Conservation (phyloP, 2,329 filamentous ascomycete genomes). For the Simplicillium aogashimaense region DNA sequence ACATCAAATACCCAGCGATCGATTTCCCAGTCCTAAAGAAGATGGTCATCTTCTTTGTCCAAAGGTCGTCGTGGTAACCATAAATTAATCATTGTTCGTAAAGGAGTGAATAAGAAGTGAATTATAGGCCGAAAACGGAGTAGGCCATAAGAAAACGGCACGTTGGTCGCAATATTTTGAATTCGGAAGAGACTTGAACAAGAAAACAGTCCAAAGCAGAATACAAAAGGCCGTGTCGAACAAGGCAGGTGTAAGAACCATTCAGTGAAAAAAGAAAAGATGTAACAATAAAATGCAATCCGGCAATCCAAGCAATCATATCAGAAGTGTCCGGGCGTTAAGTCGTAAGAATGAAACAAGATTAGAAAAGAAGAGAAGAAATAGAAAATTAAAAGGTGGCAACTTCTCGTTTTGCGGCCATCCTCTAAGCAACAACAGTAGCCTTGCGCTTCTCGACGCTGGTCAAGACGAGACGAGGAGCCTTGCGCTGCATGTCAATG, state of each 20-base stretch:
- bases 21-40: background rate
- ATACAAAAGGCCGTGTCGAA: constrained; percentile 7
- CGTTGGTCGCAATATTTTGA: background rate
- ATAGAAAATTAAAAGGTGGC: constrained; percentile 10
- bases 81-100: constrained; percentile 10
- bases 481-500: constrained; percentile 61
- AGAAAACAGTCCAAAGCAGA: constrained; percentile 3
- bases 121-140: constrained; percentile 21
- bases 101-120: constrained; percentile 29
- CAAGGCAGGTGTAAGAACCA: constrained; percentile 2
- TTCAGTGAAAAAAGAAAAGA: constrained; percentile 12
- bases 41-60: no score
- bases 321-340: constrained; percentile 24
- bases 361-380: constrained; percentile 9
- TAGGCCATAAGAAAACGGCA: background rate
- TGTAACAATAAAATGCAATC: constrained; percentile 19
- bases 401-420: constrained; percentile 13
- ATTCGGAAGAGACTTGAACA: background rate
- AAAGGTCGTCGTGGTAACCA: constrained; percentile 3
- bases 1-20: no score
- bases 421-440: constrained; percentile 14
- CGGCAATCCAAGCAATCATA: constrained; percentile 24
- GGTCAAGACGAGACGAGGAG: constrained; percentile 77
- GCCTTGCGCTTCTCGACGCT: constrained; percentile 82
- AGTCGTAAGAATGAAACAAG: constrained; percentile 23